phyloP scores from a whole-genome alignment of 2,329 filamentous ascomycete genomes.

The Sporothrix euskadiensis region DNA sequence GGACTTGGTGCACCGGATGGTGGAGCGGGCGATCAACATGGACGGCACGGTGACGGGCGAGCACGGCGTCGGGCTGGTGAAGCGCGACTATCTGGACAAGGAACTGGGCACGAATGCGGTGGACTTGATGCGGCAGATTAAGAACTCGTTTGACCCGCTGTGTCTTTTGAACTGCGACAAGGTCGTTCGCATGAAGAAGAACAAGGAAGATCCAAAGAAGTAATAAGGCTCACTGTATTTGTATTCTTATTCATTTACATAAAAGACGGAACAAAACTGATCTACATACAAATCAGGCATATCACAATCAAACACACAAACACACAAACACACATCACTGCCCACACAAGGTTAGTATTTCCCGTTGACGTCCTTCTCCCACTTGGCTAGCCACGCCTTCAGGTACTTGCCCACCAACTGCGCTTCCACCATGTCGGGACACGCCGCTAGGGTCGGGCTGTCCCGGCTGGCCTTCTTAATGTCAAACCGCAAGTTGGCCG shows the following conservation, averaged over 20 bases:
- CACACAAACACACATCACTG: no score
- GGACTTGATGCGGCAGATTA: constrained; percentile 80
- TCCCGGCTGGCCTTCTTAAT: constrained; percentile 26
- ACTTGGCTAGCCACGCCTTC: constrained; percentile 30
- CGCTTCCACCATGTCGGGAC: constrained; percentile 26
- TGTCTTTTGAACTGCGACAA: constrained; percentile 70
- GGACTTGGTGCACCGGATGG: constrained; percentile 76
- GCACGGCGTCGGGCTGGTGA: constrained; percentile 80
- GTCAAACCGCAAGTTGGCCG: constrained; percentile 26
- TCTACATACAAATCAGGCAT: neutral
- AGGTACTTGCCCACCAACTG: constrained; percentile 30
- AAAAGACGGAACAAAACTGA: neutral
- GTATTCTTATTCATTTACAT: neutral
- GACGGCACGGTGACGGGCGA: constrained; percentile 86
- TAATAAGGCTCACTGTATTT: neutral
- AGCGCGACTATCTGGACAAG: constrained; percentile 78
- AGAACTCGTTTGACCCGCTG: constrained; percentile 76
- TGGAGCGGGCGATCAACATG: constrained; percentile 79
- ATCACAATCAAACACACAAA: neutral
- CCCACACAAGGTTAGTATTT: neutral
- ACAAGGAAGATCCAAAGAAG: constrained; percentile 42
- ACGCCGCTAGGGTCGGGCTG: constrained; percentile 25
- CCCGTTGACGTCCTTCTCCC: neutral
- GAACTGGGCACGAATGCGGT: constrained; percentile 74
- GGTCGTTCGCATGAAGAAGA: constrained; percentile 62